Evolutionary conservation across 441 rosid species (phyloP).

Genomic region (Rhodomyrtus psidioides): DNA sequence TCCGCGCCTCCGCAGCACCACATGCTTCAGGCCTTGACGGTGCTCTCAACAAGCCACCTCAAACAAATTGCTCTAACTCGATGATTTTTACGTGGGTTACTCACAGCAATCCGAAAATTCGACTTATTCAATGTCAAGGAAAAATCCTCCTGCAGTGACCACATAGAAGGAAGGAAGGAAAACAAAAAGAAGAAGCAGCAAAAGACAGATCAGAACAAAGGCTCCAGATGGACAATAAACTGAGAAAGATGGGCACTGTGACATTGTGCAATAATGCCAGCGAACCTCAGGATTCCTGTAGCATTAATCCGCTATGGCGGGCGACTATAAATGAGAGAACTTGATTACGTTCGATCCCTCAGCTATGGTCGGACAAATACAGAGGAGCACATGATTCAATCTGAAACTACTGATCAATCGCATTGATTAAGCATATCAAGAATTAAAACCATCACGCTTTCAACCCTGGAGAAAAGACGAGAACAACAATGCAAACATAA

Average conservation of each 20-base stretch:
- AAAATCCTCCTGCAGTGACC: background rate
- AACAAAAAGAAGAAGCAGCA: background rate
- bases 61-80: background rate
- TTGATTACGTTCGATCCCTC: background rate
- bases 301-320: background rate
- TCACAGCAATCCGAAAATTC: background rate
- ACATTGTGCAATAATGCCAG: background rate
- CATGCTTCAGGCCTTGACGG: conserved; percentile 30
- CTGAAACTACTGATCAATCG: background rate
- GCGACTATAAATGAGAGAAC: background rate
- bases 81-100: background rate
- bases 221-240: background rate
- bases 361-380: background rate
- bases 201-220: background rate
- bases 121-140: background rate
- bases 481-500: background rate
- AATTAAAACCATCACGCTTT: background rate
- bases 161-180: background rate
- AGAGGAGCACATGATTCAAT: background rate
- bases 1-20: conserved; percentile 79
- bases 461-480: background rate
- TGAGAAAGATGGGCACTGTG: background rate
- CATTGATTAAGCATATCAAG: background rate
- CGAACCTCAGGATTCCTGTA: background rate
- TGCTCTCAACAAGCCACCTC: background rate